These are phyloP conservation scores for Pythium oligandrum DNA, from an alignment of 352 stramenopile species.

Conservation along the genomic window DNA sequence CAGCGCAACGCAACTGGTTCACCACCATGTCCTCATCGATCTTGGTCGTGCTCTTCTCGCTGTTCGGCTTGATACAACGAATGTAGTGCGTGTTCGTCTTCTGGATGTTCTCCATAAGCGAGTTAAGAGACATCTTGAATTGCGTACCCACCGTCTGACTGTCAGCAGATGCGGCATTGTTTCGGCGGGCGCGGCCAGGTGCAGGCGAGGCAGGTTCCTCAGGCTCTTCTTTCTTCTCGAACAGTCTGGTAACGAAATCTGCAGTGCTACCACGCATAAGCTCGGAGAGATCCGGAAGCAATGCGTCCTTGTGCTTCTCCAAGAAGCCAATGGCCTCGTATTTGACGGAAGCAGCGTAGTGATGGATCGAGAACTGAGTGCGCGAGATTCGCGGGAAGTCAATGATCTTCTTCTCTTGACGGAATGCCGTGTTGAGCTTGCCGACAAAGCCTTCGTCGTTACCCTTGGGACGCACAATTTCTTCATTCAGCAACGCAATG, in stretches of 20 bases:
- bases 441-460: slow-evolving; percentile 64
- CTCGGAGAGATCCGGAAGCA: slow-evolving; percentile 89
- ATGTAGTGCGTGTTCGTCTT: slow-evolving; percentile 78
- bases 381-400: slow-evolving; percentile 62
- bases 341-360: slow-evolving; percentile 91
- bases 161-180: slow-evolving; percentile 18
- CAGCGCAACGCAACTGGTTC: slow-evolving; percentile 72
- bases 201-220: slow-evolving; percentile 19
- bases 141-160: slow-evolving; percentile 70
- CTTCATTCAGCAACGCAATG: slow-evolving; percentile 81
- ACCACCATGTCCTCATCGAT: slow-evolving; percentile 75
- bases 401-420: slow-evolving; percentile 51
- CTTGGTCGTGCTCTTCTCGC: slow-evolving; percentile 48
- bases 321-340: slow-evolving; percentile 91
- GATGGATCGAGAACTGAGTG: slow-evolving; percentile 89
- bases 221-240: slow-evolving; percentile 36
- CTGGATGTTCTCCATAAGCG: slow-evolving; percentile 72
- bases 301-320: slow-evolving; percentile 93
- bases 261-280: slow-evolving; percentile 54
- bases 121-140: slow-evolving; percentile 63
- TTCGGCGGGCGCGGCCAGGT: slow-evolving; percentile 12
- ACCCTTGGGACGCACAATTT: slow-evolving; percentile 74
- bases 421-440: slow-evolving; percentile 45
- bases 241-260: slow-evolving; percentile 51
- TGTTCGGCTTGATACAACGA: slow-evolving; percentile 85